Conservation (phyloP, 768 basidiomycete genomes). For the Boletus vermiculosoides region DNA sequence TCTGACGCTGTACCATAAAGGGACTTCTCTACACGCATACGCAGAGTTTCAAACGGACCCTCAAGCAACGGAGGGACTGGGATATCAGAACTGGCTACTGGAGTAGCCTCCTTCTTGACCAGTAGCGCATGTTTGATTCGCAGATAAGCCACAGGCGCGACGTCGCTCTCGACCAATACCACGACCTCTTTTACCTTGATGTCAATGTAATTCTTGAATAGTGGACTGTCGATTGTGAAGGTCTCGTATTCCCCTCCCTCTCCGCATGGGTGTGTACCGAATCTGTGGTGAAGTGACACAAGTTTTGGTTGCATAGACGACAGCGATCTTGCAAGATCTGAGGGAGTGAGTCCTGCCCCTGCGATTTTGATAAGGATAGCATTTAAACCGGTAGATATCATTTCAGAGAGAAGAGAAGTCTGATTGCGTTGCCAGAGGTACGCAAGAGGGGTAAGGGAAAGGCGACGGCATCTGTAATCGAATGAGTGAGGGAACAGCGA, state of each 20-base stretch:
- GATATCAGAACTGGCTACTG: conserved; percentile 17
- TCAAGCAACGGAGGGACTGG: conserved; percentile 53
- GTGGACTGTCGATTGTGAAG: conserved; percentile 82
- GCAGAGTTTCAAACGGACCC: conserved; percentile 16
- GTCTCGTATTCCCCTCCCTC: conserved; percentile 99
- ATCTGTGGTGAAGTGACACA: conserved; percentile 67
- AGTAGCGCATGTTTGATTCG: conserved; percentile 71
- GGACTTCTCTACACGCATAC: conserved; percentile 10
- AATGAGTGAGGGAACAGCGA: conserved; percentile 1
- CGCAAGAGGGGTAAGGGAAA: conserved; percentile 74
- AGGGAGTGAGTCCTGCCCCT: conserved; percentile 78
- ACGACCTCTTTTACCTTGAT: conserved; percentile 71
- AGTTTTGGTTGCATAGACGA: conserved; percentile 73
- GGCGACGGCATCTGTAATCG: conserved; percentile 65
- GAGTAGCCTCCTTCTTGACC: conserved; percentile 46
- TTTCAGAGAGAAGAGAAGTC: conserved; percentile 77
- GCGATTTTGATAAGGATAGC: conserved; percentile 93
- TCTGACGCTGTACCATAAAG: neutral
- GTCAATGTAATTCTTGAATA: conserved; percentile 76
- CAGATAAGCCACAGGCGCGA: conserved; percentile 90
- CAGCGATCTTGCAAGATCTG: conserved; percentile 79
- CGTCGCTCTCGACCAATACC: conserved; percentile 75
- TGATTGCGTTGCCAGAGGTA: conserved; percentile 97
- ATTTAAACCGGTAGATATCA: conserved; percentile 77
- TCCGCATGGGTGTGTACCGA: conserved; percentile 92